Evolutionary conservation across 2,329 filamentous ascomycete genomes (phyloP), one percentile per base, ranked within the genome.

Genomic region (Aspergillus fructus): DNA sequence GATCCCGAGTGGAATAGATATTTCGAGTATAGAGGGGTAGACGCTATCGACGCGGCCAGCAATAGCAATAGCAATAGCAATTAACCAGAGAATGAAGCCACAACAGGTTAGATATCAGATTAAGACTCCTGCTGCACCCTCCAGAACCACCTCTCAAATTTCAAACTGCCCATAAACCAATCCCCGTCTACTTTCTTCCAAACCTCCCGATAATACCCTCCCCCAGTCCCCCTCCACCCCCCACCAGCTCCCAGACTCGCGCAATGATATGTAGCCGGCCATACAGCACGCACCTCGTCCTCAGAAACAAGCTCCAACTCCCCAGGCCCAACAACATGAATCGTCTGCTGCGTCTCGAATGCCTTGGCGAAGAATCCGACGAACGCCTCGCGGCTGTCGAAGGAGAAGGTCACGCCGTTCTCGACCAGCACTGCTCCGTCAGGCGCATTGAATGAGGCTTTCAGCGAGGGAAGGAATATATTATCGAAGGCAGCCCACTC

Each of bases 21-120:
- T 19, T 77, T 77, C 56, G 74, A 76, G 55, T 77, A 69, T 45
- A 61, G 75, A 30, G 76, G 74, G 0, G 60, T 77, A 19, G 72
- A 75, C 46, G 60, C 59, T n/a, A 34, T 53, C 21, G 45, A 61
- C 21, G 33, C 52, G 21, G 21, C 21, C 3, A 21, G 19, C 19
- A 21, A 21, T 21, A 21, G 21, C 21, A 21, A 21, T 21, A 21
- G 21, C 21, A 21, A 21, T 21, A 21, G 21, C 21, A 21, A 21
- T 21, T 21, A 21, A 21, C 21, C 21, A 21, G 21, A 4, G 21
- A 21, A 21, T 21, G 21, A 21, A 21, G 21, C 21, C 21, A 21
- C 1, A 21, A 21, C 19, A 21, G 19, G 19, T 21, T 21, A 2
- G 3, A 21, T 21, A 21, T 21, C 21, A 21, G 21, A 21, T 21